These are phyloP conservation scores for Pulicaria dysenterica DNA, from an alignment of 129 eudicot species.

Conservation along the genomic window DNA sequence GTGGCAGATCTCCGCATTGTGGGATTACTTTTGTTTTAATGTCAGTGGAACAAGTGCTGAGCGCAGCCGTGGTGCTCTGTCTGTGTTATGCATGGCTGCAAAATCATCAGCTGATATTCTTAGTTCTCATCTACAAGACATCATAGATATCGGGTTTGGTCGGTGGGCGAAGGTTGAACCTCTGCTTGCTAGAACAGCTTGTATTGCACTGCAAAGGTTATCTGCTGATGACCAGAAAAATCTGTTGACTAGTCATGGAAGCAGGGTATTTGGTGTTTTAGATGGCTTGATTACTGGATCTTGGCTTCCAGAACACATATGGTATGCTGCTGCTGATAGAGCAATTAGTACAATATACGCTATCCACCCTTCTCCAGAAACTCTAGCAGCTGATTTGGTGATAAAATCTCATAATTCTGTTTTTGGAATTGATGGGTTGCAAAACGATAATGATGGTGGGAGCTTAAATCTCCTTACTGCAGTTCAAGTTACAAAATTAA, in stretches of 20 bases:
- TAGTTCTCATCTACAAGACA: slow-evolving; percentile 89
- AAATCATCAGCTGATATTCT: slow-evolving; percentile 75
- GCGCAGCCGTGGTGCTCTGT: slow-evolving; percentile 88
- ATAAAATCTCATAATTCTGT: slow-evolving; percentile 59
- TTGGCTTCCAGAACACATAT: slow-evolving; percentile 80
- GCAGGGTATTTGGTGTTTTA: slow-evolving; percentile 69
- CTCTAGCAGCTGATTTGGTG: slow-evolving; percentile 70
- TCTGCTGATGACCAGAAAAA: slow-evolving; percentile 78
- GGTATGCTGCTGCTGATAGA: slow-evolving; percentile 95
- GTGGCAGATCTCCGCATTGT: slow-evolving; percentile 83
- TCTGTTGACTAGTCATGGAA: slow-evolving; percentile 67
- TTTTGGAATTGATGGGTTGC: slow-evolving; percentile 57
- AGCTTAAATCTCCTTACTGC: slow-evolving; percentile 44
- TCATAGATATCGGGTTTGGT: slow-evolving; percentile 94
- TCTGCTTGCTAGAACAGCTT: slow-evolving; percentile 93
- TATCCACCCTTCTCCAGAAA: slow-evolving; percentile 92
- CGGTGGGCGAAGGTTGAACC: slow-evolving; percentile 99
- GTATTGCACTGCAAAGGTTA: slow-evolving; percentile 83
- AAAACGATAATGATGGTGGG: slow-evolving; percentile 42
- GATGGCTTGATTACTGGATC: slow-evolving; percentile 69
- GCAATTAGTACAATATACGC: slow-evolving; percentile 81
- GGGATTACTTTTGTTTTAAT: slow-evolving; percentile 97
- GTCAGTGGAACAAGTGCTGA: slow-evolving; percentile 84
- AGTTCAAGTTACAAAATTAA: slow-evolving; percentile 65
- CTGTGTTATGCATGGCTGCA: slow-evolving; percentile 94